Percentiles rank a stretch among this genome's conserved stretches.
These are phyloP conservation scores for Gossypium gossypioides DNA, from an alignment of 441 rosid species.

Conservation along the genomic window DNA sequence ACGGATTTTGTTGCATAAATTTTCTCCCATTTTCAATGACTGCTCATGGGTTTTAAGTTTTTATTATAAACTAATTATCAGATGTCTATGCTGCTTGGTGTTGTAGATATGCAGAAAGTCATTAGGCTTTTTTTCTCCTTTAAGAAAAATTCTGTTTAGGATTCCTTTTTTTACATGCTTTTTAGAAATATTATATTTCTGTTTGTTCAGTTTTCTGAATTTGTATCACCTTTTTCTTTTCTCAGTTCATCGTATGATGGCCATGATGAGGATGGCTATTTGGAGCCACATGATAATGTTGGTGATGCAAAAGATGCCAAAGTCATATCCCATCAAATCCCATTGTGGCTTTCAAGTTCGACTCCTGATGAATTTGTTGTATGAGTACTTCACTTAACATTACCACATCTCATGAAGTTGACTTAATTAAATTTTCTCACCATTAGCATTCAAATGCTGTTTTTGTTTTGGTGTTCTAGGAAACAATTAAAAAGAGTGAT, in stretches of 20 bases:
- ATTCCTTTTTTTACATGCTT: not conserved
- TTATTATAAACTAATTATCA: not conserved
- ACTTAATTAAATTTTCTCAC: conserved; percentile 12
- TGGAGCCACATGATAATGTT: conserved; percentile 53
- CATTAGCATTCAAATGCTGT: conserved; percentile 21
- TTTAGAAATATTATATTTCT: not conserved
- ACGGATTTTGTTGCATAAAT: not conserved
- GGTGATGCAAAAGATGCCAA: conserved; percentile 45
- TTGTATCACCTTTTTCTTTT: conserved; percentile 13
- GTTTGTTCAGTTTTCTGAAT: not conserved
- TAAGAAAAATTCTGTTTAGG: not conserved
- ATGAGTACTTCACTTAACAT: conserved; percentile 23
- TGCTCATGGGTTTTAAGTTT: not conserved
- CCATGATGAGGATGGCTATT: conserved; percentile 60
- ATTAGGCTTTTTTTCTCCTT: not conserved
- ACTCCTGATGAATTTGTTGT: conserved; percentile 91
- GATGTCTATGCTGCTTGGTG: not conserved
- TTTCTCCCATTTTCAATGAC: not conserved
- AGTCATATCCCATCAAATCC: conserved; percentile 48
- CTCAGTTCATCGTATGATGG: conserved; percentile 80
- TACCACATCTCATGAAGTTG: conserved; percentile 14
- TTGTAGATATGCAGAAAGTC: not conserved
- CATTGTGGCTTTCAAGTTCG: conserved; percentile 78
- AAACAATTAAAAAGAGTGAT: conserved; percentile 77
- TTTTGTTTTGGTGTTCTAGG: conserved; percentile 36